Conservation (phyloP, 106 monocot species). For the Allium sativum region DNA sequence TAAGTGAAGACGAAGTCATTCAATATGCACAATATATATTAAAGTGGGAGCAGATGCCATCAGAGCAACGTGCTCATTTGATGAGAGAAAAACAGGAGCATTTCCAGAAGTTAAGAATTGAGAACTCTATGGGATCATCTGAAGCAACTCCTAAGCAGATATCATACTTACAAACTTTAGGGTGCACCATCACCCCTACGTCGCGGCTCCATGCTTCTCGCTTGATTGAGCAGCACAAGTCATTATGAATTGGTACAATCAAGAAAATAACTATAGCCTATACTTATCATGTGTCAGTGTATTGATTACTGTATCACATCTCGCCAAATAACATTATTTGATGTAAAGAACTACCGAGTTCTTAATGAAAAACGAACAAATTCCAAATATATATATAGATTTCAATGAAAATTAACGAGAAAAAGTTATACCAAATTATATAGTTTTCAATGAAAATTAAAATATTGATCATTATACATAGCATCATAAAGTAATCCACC, state of each 20-base stretch:
- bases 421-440: too few species aligned
- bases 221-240: slow-evolving; percentile 84
- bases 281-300: too few species aligned
- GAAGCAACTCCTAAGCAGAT: slow-evolving; percentile 87
- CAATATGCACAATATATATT: slow-evolving; percentile 84
- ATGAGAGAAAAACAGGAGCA: slow-evolving; percentile 94
- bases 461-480: too few species aligned
- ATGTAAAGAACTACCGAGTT: too few species aligned
- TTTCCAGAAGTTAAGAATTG: slow-evolving; percentile 87
- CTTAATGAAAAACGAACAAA: too few species aligned
- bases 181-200: slow-evolving; percentile 63
- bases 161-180: slow-evolving; percentile 64
- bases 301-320: too few species aligned
- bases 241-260: slow-evolving; percentile 30
- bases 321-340: too few species aligned
- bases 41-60: slow-evolving; percentile 85
- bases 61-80: slow-evolving; percentile 57
- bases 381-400: too few species aligned
- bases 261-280: too few species aligned
- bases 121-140: slow-evolving; percentile 76
- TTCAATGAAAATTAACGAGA: too few species aligned
- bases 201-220: slow-evolving; percentile 89
- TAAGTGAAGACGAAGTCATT: slow-evolving; percentile 52
- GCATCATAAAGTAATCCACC: too few species aligned
- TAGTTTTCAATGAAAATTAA: too few species aligned